Evolutionary conservation across 495 filamentous ascomycete genomes (phyloP), one percentile per base, ranked within the genome.

Genomic region (Wilcoxina mikolae): DNA sequence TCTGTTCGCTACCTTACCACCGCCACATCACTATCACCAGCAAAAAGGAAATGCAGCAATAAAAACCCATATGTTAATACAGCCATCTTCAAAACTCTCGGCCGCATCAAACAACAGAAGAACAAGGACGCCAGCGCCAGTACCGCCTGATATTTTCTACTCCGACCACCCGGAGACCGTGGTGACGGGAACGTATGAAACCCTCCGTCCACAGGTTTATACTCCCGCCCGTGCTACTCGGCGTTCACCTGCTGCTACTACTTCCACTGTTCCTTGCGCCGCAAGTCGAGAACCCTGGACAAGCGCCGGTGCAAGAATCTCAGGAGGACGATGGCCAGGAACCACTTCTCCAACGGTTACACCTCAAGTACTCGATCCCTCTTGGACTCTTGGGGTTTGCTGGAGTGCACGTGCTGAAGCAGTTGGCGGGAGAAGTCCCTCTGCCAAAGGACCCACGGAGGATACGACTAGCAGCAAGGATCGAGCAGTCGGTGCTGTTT

Each of bases 401-500:
- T 18, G 58, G 56, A n/a, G 63, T 66, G 44, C 61, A 59, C 31
- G 18, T 61, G 7, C 55, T 53, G 22, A 65, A 62, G 23, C 62
- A 65, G 47, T 47, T 66, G 41, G 63, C 63, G 0, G 63, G 58
- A 12, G 60, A 53, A 23, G 51, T 66, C 25, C 63, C 63, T 24
- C 45, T 66, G 26, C 63, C 63, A 22, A 57, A 56, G 31, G 59
- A 59, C 31, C 59, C 55, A 5, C 45, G 63, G 56, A 62, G 53
- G 48, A 58, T 55, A 44, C 56, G 33, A 20, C 31, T 66, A 15
- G 63, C 63, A n/a, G 49, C 53, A 42, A 23, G 48, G 5, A 55
- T 66, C 38, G 63, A 66, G 42, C 53, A 55, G 33, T 29, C 31
- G 33, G 62, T 66, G 18, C 28, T 66, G 35, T 66, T 66, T 54